Evolutionary conservation across 2,329 filamentous ascomycete genomes (phyloP).

Genomic region (Exophiala xenobiotica): DNA sequence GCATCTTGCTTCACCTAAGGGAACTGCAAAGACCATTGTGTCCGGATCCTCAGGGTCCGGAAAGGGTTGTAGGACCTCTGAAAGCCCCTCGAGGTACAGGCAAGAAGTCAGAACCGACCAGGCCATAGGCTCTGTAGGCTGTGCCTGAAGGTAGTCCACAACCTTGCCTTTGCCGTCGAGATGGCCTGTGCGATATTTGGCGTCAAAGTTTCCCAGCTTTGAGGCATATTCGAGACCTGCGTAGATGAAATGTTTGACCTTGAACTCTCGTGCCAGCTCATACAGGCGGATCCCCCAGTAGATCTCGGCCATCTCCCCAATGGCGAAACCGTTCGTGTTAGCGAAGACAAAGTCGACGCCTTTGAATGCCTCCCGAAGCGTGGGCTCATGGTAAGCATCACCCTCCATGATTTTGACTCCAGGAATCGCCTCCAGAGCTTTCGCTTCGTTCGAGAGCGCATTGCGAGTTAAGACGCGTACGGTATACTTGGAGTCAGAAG

Average conservation of each 20-base stretch:
- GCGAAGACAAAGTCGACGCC: constrained; percentile 51
- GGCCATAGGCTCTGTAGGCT: constrained; percentile 6
- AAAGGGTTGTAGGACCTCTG: constrained; percentile 11
- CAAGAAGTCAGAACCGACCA: constrained; percentile 7
- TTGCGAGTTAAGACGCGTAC: constrained; percentile 52
- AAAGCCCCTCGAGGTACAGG: constrained; percentile 12
- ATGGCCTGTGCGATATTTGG: constrained; percentile 48
- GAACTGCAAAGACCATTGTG: too few relatives aligned
- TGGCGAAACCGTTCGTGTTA: constrained; percentile 55
- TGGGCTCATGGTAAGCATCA: constrained; percentile 46
- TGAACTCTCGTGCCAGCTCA: constrained; percentile 36
- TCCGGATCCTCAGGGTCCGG: too few relatives aligned
- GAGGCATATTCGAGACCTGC: constrained; percentile 51
- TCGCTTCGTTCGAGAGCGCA: constrained; percentile 42
- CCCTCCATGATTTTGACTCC: constrained; percentile 50
- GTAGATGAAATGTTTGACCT: constrained; percentile 45
- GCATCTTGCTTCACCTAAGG: constrained; percentile 44
- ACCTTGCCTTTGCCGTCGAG: constrained; percentile 46
- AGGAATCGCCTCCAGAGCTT: constrained; percentile 43
- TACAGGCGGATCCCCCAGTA: constrained; percentile 44
- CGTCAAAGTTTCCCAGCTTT: constrained; percentile 48
- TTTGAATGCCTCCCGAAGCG: constrained; percentile 45
- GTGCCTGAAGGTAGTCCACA: constrained; percentile 11
- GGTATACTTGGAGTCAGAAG: constrained; percentile 1
- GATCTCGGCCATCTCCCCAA: constrained; percentile 52